Evolutionary conservation across 306 rosid genomes (phyloP), one percentile per base, ranked within the genome.

Genomic region (Vigna unguiculata): DNA sequence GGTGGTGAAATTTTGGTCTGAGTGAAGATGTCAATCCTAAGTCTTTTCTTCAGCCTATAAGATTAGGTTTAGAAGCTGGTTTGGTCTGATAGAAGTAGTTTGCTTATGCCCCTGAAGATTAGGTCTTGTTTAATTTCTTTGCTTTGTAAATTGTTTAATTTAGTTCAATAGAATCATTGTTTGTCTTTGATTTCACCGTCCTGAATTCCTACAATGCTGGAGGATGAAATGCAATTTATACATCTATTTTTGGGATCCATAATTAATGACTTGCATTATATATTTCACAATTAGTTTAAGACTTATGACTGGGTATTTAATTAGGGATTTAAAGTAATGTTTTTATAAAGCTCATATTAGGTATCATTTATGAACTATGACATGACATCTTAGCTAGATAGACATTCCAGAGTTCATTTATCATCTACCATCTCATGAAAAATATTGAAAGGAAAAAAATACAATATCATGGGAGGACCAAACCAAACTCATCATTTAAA

Each of bases 31-130:
- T 81, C 45, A 45, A 53, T 69, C 45, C 25, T 13, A 15, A 58
- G 8, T 58, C 36, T 32, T 71, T 32, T 57, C 14, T 59, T 58
- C 54, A 19, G 45, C 28, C 68, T 64, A 70, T 46, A 61, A 38
- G 36, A 68, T 75, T 66, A 60, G 1, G 54, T 4, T 76, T 60
- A 67, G 49, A 81, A 69, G 66, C 36, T 38, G 36, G 34, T 61
- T 5, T 15, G 22, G 40, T 53, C 55, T 43, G 68, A 40, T 34
- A 52, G 9, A 11, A 41, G 74, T 52, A 53, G 28, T 9, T 51
- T 48, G 54, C 20, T 48, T 21, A 48, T n/a, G 20, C n/a, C 21
- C 19, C 21, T 34, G 21, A 28, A 28, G 3, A 41, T 40, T 9
- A 2, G 13, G 45, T 40, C 13, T 40, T 40, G 36, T 62, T 52